Conservation (phyloP, 2,329 filamentous ascomycete genomes). For the Aspergillus niger region DNA sequence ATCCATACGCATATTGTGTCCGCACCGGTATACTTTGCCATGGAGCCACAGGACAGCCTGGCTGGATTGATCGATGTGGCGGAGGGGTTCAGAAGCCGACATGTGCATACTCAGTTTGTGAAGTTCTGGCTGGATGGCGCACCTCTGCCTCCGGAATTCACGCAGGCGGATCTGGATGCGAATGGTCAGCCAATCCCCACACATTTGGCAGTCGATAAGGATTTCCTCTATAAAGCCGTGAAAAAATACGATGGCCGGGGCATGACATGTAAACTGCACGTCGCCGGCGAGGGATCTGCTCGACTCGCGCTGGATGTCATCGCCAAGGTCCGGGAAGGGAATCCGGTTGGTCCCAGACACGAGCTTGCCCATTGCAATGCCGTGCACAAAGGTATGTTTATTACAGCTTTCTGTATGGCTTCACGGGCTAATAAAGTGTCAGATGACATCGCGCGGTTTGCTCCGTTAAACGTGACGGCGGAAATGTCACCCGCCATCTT, state of each 20-base stretch:
- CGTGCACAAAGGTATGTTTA: constrained; percentile 26
- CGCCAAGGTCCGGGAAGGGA: constrained; percentile 26
- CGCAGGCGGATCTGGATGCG: constrained; percentile 29
- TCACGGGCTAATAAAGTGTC: not conserved
- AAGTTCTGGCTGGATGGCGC: constrained; percentile 41
- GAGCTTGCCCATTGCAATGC: constrained; percentile 35
- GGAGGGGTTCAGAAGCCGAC: constrained; percentile 26
- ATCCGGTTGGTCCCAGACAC: constrained; percentile 33
- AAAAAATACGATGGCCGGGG: constrained; percentile 32
- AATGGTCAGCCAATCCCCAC: constrained; percentile 28
- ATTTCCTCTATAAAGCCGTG: constrained; percentile 27
- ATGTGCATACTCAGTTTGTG: constrained; percentile 36
- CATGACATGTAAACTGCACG: constrained; percentile 39
- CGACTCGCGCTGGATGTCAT: constrained; percentile 35
- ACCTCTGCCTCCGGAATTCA: constrained; percentile 33
- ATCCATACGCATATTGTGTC: constrained; percentile 29
- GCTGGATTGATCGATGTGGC: constrained; percentile 28
- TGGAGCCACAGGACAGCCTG: constrained; percentile 23
- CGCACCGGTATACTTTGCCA: constrained; percentile 26
- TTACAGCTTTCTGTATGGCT: not conserved
- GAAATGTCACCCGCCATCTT: constrained; percentile 30
- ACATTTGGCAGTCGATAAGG: constrained; percentile 18
- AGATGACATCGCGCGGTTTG: constrained; percentile 34
- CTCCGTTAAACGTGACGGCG: constrained; percentile 33
- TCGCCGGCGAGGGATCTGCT: constrained; percentile 33